Percentiles rank a stretch among this genome's conserved stretches.
Evolutionary conservation across 2,329 filamentous ascomycete species (phyloP).

Genomic region (Graphiopsis chlorocephala): DNA sequence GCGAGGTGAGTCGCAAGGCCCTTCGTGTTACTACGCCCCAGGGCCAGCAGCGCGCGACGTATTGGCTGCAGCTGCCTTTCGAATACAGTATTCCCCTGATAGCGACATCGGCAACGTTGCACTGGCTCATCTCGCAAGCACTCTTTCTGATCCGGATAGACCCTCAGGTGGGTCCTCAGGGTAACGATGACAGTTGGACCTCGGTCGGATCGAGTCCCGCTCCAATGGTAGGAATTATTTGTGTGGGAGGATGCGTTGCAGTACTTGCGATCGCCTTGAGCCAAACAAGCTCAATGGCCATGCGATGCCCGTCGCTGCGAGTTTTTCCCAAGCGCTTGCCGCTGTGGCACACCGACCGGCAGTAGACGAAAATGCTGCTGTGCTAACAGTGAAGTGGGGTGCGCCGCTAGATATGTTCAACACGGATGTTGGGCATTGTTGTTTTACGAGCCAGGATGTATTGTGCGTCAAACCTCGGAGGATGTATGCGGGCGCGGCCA

Average conservation of each 20-base stretch:
- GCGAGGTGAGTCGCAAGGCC: slow-evolving; percentile 31
- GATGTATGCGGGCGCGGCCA: neutral
- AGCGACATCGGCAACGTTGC: slow-evolving; percentile 31
- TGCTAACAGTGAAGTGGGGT: neutral
- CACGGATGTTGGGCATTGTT: neutral
- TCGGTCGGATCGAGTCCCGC: neutral
- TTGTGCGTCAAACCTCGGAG: neutral
- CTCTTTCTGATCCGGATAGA: slow-evolving; percentile 43
- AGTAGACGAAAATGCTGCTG: neutral
- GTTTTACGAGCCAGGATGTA: neutral
- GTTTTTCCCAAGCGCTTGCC: neutral
- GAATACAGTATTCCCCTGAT: slow-evolving; percentile 39
- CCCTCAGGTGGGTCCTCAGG: no score
- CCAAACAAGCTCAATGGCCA: neutral
- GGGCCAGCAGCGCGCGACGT: slow-evolving; percentile 39
- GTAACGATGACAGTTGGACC: neutral
- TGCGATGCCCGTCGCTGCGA: neutral
- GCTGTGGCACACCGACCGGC: neutral
- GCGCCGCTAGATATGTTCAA: neutral
- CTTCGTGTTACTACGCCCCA: slow-evolving; percentile 40
- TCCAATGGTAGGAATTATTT: neutral
- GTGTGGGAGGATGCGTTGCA: neutral
- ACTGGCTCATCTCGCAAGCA: slow-evolving; percentile 47
- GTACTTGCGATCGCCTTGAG: neutral
- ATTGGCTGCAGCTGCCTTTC: slow-evolving; percentile 43